Evolutionary conservation across 2,329 filamentous ascomycete genomes (phyloP).

Genomic region (Xylariaceae sp.): DNA sequence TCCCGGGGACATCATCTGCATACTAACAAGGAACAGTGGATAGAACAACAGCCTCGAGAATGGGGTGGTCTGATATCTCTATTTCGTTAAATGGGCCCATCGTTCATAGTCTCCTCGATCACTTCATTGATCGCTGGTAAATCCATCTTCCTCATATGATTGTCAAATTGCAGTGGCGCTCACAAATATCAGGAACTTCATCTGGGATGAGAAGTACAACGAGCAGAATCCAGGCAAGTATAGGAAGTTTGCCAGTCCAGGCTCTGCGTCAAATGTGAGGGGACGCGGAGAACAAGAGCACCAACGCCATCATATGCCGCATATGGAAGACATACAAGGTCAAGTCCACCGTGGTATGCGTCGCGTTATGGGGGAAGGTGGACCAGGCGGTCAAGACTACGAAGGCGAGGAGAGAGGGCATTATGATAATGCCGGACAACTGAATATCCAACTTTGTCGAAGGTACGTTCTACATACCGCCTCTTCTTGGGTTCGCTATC

Average conservation of each 20-base stretch:
- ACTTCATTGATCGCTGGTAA: constrained; percentile 80
- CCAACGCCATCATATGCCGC: constrained; percentile 7
- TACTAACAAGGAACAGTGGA: constrained; percentile 53
- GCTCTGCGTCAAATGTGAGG: constrained; percentile 8
- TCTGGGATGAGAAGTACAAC: constrained; percentile 76
- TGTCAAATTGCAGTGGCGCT: background rate
- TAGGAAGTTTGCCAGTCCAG: constrained; percentile 24
- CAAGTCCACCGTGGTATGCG: constrained; percentile 40
- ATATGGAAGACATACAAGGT: constrained; percentile 41
- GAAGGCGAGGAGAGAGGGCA: constrained; percentile 11
- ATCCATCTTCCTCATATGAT: constrained; percentile 6
- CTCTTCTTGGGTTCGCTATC: background rate
- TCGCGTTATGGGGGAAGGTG: constrained; percentile 35
- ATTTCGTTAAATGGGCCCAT: constrained; percentile 72
- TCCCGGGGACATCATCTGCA: background rate
- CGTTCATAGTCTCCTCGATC: constrained; percentile 67
- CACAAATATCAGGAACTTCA: constrained; percentile 62
- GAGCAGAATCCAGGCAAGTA: constrained; percentile 50
- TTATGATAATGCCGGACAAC: constrained; percentile 27
- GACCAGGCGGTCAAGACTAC: constrained; percentile 12
- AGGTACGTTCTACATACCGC: constrained; percentile 33
- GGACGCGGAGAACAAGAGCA: constrained; percentile 15
- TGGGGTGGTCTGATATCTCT: constrained; percentile 90
- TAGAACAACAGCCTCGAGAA: constrained; percentile 71
- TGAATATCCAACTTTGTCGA: constrained; percentile 47